Base-by-base conservation (phyloP, 1,284 basidiomycete genomes). In the Athelia sp. region DNA sequence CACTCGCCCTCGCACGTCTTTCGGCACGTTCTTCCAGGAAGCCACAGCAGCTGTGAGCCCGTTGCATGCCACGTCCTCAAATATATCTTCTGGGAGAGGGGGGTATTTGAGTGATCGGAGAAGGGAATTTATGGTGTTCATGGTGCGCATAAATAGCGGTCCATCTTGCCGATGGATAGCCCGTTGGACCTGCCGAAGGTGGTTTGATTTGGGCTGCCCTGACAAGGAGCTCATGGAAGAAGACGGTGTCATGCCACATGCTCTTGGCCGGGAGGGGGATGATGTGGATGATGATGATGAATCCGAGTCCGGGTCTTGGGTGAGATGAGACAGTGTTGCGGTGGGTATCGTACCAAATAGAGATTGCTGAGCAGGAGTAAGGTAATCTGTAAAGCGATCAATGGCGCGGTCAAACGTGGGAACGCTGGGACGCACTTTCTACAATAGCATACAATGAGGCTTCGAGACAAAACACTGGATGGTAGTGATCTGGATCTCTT, bases 401-500 rank as follows among this genome's bases (percentile, higher is more conserved):
- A 55, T 55, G 43, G 48, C 38, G 38, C 38, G 31, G 21, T 32
- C 36, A 29, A 22, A 31, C 21, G 43, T 10, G 24, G 29, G 43
- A 35, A 40, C 43, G 31, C n/a, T 14, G 31, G 26, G 23, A 65
- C 77, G 47, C 55, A 87, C 87, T 73, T 67, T 87, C 76, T 51
- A 88, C 64, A 36, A 90, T 87, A 45, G 78, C 80, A 62, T 82
- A 74, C 29, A 90, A 63, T 4, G 81, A 76, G 54, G 74, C 73
- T 65, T 87, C 82, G 29, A 90, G 68, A 57, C 84, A 84, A 71
- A 83, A 75, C 49, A 90, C 81, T 14, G 87, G 87, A 60, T 85
- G 84, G 61, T 89, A 90, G 58, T 88, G 85, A 57, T 90, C 85
- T 56, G 80, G 80, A 68, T 90, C 87, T 61, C 82, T 87, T 17